These are phyloP conservation scores for Erigeron philadelphicus DNA, from an alignment of 140 eudicot species.

Conservation along the genomic window DNA sequence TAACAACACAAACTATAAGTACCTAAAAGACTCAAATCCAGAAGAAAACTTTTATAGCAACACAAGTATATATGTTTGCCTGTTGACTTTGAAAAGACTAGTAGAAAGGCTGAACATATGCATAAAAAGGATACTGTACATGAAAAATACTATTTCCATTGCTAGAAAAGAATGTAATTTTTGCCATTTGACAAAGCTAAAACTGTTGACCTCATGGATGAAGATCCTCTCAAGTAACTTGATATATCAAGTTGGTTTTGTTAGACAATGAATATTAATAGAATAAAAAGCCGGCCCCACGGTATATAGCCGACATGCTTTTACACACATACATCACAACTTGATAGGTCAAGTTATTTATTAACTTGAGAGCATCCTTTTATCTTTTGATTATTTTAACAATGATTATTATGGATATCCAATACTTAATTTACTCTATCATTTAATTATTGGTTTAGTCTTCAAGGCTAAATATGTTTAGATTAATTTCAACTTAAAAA, in stretches of 20 bases:
- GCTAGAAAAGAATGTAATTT: too few species aligned
- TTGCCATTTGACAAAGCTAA: not conserved
- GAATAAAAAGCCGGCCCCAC: too few species aligned
- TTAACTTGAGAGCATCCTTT: not conserved
- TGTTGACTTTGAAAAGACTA: too few species aligned
- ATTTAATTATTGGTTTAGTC: not conserved
- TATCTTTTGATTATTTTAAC: not conserved
- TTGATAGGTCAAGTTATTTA: too few species aligned
- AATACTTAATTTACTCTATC: not conserved
- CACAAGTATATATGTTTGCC: not conserved
- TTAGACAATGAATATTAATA: too few species aligned
- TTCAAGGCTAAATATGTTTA: not conserved
- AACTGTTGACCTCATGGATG: not conserved
- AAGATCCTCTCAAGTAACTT: too few species aligned
- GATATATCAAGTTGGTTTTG: too few species aligned
- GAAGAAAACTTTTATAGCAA: not conserved
- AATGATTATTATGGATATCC: not conserved
- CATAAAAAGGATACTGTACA: not conserved
- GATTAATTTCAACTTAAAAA: not conserved
- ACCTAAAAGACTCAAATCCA: not conserved
- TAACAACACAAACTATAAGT: not conserved
- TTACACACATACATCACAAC: too few species aligned
- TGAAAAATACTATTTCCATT: too few species aligned
- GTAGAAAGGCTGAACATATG: not conserved
- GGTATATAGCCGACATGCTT: too few species aligned